Percentiles rank a stretch among this genome's conserved stretches.
Evolutionary conservation across 805 yeast species (phyloP).

Genomic region (Komagataella mondaviorum): DNA sequence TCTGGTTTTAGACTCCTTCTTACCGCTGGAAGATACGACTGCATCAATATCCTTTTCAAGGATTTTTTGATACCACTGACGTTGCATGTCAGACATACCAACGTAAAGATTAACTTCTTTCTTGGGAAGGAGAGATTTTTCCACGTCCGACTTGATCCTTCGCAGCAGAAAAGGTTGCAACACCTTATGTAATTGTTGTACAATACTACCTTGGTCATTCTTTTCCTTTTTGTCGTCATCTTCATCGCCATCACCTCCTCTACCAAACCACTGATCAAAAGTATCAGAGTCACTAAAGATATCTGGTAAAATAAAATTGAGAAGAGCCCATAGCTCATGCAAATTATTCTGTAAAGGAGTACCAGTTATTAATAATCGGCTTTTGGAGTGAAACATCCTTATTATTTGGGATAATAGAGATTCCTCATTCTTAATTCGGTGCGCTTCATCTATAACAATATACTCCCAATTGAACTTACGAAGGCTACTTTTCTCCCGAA

Average conservation of each 20-base stretch:
- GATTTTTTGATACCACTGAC: conserved; percentile 62
- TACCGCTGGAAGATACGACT: conserved; percentile 84
- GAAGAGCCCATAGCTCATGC: conserved; percentile 71
- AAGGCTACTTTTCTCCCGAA: conserved; percentile 56
- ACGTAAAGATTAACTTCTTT: conserved; percentile 63
- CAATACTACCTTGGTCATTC: conserved; percentile 32
- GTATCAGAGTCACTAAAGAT: conserved; percentile 61
- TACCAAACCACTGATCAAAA: conserved; percentile 60
- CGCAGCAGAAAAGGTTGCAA: conserved; percentile 64
- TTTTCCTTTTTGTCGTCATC: conserved; percentile 24
- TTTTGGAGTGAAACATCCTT: conserved; percentile 17
- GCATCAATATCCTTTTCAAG: conserved; percentile 76
- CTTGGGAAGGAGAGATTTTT: conserved; percentile 62
- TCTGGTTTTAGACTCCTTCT: conserved; percentile 85
- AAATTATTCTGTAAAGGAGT: conserved; percentile 73
- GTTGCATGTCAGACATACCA: conserved; percentile 67
- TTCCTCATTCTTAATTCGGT: conserved; percentile 69
- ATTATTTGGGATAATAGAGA: conserved; percentile 14
- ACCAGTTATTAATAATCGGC: conserved; percentile 65
- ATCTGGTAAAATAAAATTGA: conserved; percentile 68
- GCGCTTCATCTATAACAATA: conserved; percentile 73
- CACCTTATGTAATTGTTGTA: conserved; percentile 63
- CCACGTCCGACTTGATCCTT: conserved; percentile 73
- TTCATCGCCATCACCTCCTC: conserved; percentile 7
- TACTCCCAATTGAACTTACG: conserved; percentile 65